These are phyloP conservation scores for Trichophyton mentagrophytes DNA, from an alignment of 2,329 filamentous ascomycete genomes.

Conservation along the genomic window DNA sequence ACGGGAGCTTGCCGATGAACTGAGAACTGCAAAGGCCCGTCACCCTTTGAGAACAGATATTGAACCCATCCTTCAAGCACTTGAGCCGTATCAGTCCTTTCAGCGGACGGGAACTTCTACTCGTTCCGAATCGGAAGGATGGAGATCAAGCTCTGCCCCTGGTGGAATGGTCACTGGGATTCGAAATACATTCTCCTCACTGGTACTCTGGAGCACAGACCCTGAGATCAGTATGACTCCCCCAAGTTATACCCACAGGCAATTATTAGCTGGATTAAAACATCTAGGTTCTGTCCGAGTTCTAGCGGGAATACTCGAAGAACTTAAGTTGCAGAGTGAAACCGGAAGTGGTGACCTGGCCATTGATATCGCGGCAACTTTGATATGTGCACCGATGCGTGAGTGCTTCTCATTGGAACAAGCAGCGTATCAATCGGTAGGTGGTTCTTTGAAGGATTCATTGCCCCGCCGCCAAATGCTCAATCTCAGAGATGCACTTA, in stretches of 20 bases:
- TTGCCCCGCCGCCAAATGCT: constrained; percentile 22
- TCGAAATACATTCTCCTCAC: constrained; percentile 38
- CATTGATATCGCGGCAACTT: constrained; percentile 32
- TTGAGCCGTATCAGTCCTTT: constrained; percentile 40
- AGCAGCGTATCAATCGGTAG: constrained; percentile 23
- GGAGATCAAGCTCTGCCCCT: constrained; percentile 35
- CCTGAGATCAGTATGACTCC: constrained; percentile 41
- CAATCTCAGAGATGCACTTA: constrained; percentile 31
- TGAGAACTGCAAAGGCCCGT: constrained; percentile 39
- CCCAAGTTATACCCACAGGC: constrained; percentile 44
- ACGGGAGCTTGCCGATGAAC: constrained; percentile 38
- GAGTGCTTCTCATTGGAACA: constrained; percentile 31
- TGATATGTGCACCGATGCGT: constrained; percentile 30
- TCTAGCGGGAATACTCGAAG: constrained; percentile 28
- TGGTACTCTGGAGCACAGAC: constrained; percentile 42
- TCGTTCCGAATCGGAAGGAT: constrained; percentile 40
- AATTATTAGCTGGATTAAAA: constrained; percentile 34
- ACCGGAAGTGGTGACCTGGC: constrained; percentile 30
- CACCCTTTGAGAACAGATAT: constrained; percentile 41
- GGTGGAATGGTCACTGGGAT: constrained; percentile 37
- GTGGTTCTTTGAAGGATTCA: constrained; percentile 22
- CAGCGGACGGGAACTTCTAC: constrained; percentile 36
- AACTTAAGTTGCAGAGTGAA: constrained; percentile 32
- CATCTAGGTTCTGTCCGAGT: constrained; percentile 31
- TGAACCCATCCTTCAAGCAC: constrained; percentile 39